Base-by-base conservation (phyloP, 306 rosid species). In the Ammopiptanthus mongolicus region DNA sequence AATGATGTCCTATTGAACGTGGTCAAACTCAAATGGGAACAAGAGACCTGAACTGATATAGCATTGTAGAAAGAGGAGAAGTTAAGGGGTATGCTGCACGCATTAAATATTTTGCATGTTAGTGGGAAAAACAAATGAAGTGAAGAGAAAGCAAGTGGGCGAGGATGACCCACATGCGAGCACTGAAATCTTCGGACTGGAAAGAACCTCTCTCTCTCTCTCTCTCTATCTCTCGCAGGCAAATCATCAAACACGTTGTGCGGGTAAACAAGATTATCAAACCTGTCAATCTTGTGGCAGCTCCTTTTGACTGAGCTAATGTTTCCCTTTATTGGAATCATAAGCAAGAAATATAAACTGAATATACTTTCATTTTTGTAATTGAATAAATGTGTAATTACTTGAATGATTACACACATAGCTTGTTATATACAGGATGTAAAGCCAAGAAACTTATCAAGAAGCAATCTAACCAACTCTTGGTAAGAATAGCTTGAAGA, bases 151-250 rank as follows among this genome's bases (percentile, higher is more conserved):
- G 80, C 69, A 72, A 80, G 80, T 74, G 73, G 73, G 75, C 28
- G 6, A 58, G 78, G 9, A 56, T 73, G 88, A 77, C 75, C 88
- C 85, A 80, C 85, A 73, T 80, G 85, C 76, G 34, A 66, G 39
- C 74, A 59, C 57, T 28, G 75, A 73, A 85, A 41, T 47, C 23
- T 3, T 23, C 56, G 36, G n/a, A n/a, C n/a, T n/a, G n/a, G n/a
- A n/a, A 28, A 17, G 21, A 28, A 18, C 15, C 6, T 8, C 25
- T 9, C 25, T 53, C 28, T 47, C 18, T 47, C 52, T 71, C 69
- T n/a, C n/a, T n/a, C 6, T 8, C 25, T 9, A 12, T 53, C 28
- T 47, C 18, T 47, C 52, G 55, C 69, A 28, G 65, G 70, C 73
- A 73, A 15, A 66, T 73, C 28, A 58, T 78, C 41, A 58, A 60